Evolutionary conservation across 129 eudicot species (phyloP).

Genomic region (Calendula officinalis): DNA sequence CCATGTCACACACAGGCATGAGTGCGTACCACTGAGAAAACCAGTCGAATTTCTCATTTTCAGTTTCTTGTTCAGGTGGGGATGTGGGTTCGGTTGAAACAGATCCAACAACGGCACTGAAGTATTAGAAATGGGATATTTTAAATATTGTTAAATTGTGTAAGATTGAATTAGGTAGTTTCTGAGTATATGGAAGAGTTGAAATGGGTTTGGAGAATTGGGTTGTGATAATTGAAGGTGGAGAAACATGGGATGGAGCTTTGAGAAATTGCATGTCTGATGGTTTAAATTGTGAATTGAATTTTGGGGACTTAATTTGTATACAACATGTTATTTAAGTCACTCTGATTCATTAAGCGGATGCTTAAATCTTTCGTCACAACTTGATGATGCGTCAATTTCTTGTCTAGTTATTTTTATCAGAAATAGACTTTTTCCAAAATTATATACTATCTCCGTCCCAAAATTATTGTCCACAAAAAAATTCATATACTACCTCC

Average conservation of each 20-base stretch:
- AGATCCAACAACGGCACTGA: constrained; percentile 38
- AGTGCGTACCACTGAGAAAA: constrained; percentile 72
- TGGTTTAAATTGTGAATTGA: background rate
- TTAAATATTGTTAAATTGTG: constrained; percentile 3
- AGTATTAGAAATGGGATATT: constrained; percentile 32
- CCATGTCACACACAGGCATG: constrained; percentile 67
- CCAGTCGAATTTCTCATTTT: constrained; percentile 70
- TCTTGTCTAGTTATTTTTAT: no score
- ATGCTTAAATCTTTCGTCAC: no score
- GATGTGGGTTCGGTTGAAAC: constrained; percentile 30
- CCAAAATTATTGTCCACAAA: no score
- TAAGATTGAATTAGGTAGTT: constrained; percentile 22
- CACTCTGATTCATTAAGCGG: no score
- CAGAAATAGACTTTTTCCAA: no score
- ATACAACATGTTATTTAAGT: no score
- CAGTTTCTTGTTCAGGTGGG: constrained; percentile 36
- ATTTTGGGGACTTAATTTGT: background rate
- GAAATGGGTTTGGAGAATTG: constrained; percentile 31
- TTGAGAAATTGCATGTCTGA: constrained; percentile 53
- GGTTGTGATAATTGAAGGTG: constrained; percentile 26
- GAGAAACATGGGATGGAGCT: constrained; percentile 42
- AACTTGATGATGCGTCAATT: no score
- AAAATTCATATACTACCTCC: no score
- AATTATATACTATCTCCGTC: no score
- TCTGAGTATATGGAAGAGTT: constrained; percentile 14